Conservation (phyloP, 805 yeast genomes). For the Saturnispora bothae region DNA sequence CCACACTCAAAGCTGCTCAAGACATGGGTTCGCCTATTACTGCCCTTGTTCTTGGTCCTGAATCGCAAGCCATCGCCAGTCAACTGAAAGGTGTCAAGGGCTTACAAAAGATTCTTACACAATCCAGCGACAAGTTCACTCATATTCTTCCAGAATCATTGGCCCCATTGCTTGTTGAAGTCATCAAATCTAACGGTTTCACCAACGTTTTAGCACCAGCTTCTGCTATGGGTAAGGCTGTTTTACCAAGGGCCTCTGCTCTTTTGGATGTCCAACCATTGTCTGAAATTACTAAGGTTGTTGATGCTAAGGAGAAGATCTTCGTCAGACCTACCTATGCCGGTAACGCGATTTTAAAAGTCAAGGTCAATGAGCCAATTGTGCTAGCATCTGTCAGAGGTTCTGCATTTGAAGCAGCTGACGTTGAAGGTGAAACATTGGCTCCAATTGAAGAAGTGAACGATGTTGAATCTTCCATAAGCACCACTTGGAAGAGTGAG, state of each 20-base stretch:
- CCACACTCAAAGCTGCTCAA: slow-evolving; percentile 68
- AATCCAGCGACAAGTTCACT: slow-evolving; percentile 48
- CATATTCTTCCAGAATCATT: slow-evolving; percentile 72
- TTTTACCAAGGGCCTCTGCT: slow-evolving; percentile 83
- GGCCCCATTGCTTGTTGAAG: slow-evolving; percentile 51
- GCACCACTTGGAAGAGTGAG: slow-evolving; percentile 64
- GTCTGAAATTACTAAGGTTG: slow-evolving; percentile 67
- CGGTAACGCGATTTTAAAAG: slow-evolving; percentile 84
- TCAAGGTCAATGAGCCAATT: slow-evolving; percentile 54
- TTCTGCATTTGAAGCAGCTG: slow-evolving; percentile 57
- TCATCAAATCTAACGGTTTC: slow-evolving; percentile 33
- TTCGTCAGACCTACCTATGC: slow-evolving; percentile 94
- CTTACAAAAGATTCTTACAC: slow-evolving; percentile 45
- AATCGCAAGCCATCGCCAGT: slow-evolving; percentile 40
- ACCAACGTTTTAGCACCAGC: slow-evolving; percentile 55
- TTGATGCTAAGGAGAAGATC: slow-evolving; percentile 40
- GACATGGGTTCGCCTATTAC: slow-evolving; percentile 68
- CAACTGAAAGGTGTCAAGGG: slow-evolving; percentile 43
- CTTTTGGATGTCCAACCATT: slow-evolving; percentile 78
- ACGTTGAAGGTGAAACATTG: slow-evolving; percentile 24
- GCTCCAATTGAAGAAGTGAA: slow-evolving; percentile 40
- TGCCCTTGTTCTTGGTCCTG: slow-evolving; percentile 65
- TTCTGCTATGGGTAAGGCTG: slow-evolving; percentile 78
- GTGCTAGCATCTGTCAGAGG: slow-evolving; percentile 72
- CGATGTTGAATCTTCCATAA: slow-evolving; percentile 27